A percentile compares a stretch with the other conserved stretches of the same genome.
Evolutionary conservation across 2,329 filamentous ascomycete genomes (phyloP).

Genomic region (Ophiognomonia clavigignenti-juglandacearum): DNA sequence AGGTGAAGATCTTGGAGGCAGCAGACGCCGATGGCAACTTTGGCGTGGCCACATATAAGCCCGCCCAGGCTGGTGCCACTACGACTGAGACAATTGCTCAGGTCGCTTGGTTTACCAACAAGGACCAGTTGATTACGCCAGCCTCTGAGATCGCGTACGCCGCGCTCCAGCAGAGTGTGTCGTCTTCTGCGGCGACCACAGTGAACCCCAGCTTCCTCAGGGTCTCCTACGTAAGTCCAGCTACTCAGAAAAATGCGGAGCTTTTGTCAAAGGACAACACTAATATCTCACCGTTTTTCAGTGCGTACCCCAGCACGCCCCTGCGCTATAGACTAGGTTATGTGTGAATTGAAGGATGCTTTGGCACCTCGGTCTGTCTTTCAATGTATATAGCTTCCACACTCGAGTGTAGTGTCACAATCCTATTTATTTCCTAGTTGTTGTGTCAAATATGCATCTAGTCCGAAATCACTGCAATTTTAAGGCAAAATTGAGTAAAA

Average conservation of each 20-base stretch:
- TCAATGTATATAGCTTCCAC: too few relatives aligned
- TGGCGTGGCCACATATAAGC: conserved; percentile 6
- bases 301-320: too few relatives aligned
- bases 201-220: conserved; percentile 9
- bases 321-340: too few relatives aligned
- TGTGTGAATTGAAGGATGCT: too few relatives aligned
- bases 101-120: conserved; percentile 8
- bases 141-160: conserved; percentile 3
- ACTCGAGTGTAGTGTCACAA: too few relatives aligned
- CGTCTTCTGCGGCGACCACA: not conserved
- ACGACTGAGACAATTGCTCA: not conserved
- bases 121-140: conserved; percentile 1
- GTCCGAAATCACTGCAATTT: too few relatives aligned
- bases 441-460: too few relatives aligned
- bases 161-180: conserved; percentile 2
- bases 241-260: not conserved
- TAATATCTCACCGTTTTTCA: too few relatives aligned
- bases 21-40: conserved; percentile 5
- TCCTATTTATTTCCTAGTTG: too few relatives aligned
- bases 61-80: conserved; percentile 2
- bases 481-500: too few relatives aligned
- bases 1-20: not conserved
- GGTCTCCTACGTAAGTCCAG: conserved; percentile 7
- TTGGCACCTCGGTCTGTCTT: too few relatives aligned
- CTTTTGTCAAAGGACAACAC: too few relatives aligned